A percentile compares a stretch with the other conserved stretches of the same genome.
Conservation (phyloP, 1,284 basidiomycete species). For the Gymnopus androsaceus region DNA sequence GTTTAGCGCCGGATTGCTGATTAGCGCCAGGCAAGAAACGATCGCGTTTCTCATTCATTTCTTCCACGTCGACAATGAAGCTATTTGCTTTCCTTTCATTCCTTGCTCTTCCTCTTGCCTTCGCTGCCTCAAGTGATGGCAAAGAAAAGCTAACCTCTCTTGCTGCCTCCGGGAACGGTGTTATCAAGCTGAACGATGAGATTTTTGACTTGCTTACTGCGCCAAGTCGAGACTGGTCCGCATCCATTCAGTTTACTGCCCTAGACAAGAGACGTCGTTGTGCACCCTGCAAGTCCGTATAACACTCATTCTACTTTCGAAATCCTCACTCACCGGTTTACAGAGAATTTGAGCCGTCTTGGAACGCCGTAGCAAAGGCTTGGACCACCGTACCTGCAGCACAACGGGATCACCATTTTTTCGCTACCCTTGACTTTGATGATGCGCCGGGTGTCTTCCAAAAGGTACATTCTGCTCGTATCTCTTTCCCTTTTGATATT, state of each 20-base stretch:
- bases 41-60: too few relatives aligned
- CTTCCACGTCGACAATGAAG: constrained; percentile 24
- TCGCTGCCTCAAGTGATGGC: constrained; percentile 42
- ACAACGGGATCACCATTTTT: constrained; percentile 83
- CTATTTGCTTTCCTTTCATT: constrained; percentile 31
- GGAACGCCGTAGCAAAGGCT: constrained; percentile 75
- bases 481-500: neutral
- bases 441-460: constrained; percentile 76
- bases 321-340: constrained; percentile 11
- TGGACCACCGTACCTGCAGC: constrained; percentile 67
- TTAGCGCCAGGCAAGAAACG: too few relatives aligned
- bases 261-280: constrained; percentile 78
- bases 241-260: constrained; percentile 84
- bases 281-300: constrained; percentile 71
- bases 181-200: constrained; percentile 77
- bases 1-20: too few relatives aligned
- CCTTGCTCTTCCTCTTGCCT: constrained; percentile 48
- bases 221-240: constrained; percentile 81
- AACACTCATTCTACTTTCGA: neutral
- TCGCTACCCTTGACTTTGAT: constrained; percentile 88
- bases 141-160: constrained; percentile 62
- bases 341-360: constrained; percentile 85
- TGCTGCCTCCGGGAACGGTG: constrained; percentile 70
- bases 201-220: constrained; percentile 77
- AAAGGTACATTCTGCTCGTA: constrained; percentile 49